phyloP scores from a whole-genome alignment of 306 rosid species.

The Prunus mongolica region DNA sequence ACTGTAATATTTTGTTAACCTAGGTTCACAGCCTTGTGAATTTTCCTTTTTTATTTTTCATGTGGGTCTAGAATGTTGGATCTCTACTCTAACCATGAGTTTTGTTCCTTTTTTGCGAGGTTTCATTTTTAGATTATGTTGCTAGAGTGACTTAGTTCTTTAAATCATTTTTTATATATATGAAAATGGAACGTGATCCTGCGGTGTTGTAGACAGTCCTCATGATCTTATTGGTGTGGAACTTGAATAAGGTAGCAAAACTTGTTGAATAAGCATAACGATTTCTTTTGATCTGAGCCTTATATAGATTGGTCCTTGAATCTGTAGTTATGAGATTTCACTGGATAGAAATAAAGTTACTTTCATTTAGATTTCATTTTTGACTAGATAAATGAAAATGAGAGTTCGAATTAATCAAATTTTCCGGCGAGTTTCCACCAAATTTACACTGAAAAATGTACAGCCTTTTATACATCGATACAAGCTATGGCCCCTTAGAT shows the following conservation, averaged over 20 bases:
- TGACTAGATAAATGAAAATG: background rate
- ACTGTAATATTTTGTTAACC: constrained; percentile 65
- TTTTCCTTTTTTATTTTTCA: constrained; percentile 20
- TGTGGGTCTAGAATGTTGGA: constrained; percentile 28
- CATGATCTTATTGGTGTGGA: background rate
- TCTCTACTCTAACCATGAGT: constrained; percentile 22
- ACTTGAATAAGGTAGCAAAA: background rate
- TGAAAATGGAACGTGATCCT: background rate
- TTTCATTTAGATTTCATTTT: background rate
- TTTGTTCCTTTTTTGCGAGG: constrained; percentile 1
- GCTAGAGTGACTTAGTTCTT: background rate
- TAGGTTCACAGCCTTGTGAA: constrained; percentile 56
- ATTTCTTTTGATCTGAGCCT: background rate
- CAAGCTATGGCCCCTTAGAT: background rate
- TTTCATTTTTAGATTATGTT: background rate
- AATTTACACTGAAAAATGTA: background rate
- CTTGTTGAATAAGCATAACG: background rate
- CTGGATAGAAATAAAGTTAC: background rate
- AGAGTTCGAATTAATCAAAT: background rate
- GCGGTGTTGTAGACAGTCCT: background rate
- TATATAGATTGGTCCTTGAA: background rate
- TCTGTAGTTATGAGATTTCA: background rate
- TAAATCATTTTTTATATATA: background rate
- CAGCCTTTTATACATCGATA: background rate
- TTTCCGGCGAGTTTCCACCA: background rate